A percentile compares a stretch with the other conserved stretches of the same genome.
Conservation (phyloP, 495 filamentous ascomycete species). For the Daldinia loculata region DNA sequence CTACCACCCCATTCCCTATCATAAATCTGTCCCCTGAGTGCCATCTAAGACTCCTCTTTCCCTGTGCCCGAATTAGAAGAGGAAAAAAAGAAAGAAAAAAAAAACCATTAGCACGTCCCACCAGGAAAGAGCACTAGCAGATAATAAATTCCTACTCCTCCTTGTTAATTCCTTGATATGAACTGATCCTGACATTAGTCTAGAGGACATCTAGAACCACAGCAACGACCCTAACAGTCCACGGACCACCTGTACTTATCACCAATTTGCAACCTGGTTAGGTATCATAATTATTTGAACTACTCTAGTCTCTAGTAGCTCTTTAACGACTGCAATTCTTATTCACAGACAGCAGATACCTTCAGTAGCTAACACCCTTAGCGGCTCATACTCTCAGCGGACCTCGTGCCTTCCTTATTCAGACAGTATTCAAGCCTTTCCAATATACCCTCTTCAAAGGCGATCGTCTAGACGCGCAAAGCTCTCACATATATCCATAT, state of each 20-base stretch:
- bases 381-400: background rate
- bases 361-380: background rate
- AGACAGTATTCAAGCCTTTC: background rate
- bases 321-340: background rate
- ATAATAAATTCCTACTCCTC: background rate
- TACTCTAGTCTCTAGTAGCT: background rate
- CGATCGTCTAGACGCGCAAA: background rate
- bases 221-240: background rate
- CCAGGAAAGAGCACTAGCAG: background rate
- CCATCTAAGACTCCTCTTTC: background rate
- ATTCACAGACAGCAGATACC: background rate
- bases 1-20: background rate
- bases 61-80: background rate
- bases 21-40: background rate
- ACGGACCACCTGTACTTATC: background rate
- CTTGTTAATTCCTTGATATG: background rate
- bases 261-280: background rate
- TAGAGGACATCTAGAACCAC: background rate
- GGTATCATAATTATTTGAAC: background rate
- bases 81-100: background rate
- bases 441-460: background rate
- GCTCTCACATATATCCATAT: background rate
- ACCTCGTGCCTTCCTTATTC: background rate
- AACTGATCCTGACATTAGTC: background rate
- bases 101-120: background rate